phyloP scores from a whole-genome alignment of 257 asterid genomes.

The Petunia axillaris region DNA sequence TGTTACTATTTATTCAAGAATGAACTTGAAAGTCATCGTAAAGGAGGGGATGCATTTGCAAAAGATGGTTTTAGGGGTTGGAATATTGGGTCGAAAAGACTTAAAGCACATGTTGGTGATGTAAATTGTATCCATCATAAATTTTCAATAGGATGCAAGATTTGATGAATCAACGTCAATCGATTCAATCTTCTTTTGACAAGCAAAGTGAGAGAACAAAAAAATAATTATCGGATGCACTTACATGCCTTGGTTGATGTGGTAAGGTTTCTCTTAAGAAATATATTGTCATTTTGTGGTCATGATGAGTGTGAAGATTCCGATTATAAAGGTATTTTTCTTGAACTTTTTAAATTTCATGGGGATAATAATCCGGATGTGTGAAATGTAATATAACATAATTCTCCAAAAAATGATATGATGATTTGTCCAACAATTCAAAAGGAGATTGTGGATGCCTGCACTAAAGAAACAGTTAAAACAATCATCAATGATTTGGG shows the following conservation, averaged over 20 bases:
- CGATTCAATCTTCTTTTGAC: not conserved
- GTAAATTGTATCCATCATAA: not conserved
- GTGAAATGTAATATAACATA: not conserved
- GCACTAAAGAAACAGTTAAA: not conserved
- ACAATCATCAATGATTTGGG: not conserved
- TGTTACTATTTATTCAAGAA: not conserved
- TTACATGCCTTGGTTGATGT: conserved; percentile 8
- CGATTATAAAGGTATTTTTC: not conserved
- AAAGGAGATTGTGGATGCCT: not conserved
- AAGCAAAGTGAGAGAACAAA: not conserved
- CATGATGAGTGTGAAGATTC: not conserved
- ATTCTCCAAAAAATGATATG: conserved; percentile 11
- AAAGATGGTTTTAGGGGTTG: too few relatives aligned
- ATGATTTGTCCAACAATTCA: not conserved
- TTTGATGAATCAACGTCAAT: not conserved
- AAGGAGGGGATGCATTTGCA: too few relatives aligned
- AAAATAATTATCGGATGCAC: not conserved
- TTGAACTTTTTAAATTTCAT: not conserved
- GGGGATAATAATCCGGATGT: not conserved
- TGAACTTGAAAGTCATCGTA: too few relatives aligned
- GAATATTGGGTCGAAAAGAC: too few relatives aligned
- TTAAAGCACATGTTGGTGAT: too few relatives aligned
- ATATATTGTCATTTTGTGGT: not conserved
- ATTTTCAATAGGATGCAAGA: too few relatives aligned
- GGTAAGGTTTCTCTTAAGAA: not conserved